phyloP scores from a whole-genome alignment of 495 filamentous ascomycete genomes.

The Xylaria flabelliformis region DNA sequence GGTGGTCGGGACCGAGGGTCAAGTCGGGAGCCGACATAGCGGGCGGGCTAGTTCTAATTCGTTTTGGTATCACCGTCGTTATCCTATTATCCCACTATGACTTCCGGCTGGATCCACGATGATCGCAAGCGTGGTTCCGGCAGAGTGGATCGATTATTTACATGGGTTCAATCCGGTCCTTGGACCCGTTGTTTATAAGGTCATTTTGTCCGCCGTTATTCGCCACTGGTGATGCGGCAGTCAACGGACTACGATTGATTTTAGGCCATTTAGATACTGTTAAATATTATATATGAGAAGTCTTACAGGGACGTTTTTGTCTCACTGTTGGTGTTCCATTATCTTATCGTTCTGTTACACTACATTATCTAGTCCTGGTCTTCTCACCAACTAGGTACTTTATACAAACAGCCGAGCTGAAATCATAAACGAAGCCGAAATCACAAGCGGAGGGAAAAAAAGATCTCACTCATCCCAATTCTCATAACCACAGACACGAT shows the following conservation, averaged over 20 bases:
- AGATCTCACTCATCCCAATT: not conserved
- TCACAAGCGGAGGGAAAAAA: not conserved
- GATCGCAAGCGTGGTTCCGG: slow-evolving; percentile 8
- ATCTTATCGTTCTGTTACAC: not conserved
- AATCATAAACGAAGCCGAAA: not conserved
- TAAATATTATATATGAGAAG: not conserved
- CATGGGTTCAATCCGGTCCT: not conserved
- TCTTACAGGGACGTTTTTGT: not conserved
- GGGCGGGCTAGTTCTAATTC: too few relatives aligned
- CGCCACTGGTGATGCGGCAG: not conserved
- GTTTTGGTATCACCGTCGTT: too few relatives aligned
- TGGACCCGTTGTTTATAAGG: not conserved
- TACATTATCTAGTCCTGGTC: not conserved
- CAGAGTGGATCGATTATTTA: not conserved
- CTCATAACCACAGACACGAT: slow-evolving; percentile 31
- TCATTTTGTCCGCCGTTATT: not conserved
- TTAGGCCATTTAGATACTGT: not conserved
- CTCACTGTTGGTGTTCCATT: not conserved
- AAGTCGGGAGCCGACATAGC: too few relatives aligned
- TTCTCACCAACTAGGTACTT: too few relatives aligned
- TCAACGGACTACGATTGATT: not conserved
- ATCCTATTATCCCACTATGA: not conserved
- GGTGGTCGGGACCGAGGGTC: not conserved
- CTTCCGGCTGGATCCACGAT: slow-evolving; percentile 7
- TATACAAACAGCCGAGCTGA: too few relatives aligned